Base-by-base conservation (phyloP, 371 early-diverging fungal genomes). In the Mucor racemosus region DNA sequence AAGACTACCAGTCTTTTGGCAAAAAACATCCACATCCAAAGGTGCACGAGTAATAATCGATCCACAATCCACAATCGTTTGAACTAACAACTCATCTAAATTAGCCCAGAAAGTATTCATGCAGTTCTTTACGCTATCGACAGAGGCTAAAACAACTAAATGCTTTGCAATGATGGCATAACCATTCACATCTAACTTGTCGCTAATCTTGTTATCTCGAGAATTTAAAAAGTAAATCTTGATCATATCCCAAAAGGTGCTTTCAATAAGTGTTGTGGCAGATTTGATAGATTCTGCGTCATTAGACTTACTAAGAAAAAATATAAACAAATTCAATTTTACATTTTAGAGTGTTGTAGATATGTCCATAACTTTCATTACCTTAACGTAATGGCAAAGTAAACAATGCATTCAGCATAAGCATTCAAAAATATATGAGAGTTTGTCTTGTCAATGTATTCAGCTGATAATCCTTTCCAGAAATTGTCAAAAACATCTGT, bases 391-490 rank as follows among this genome's bases (percentile, higher is more conserved):
- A 81, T 75, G 19, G 78, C 75, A 69, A 82, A 85, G 55, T 86
- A 89, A 6, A 86, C 75, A 44, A 84, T 62, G 60, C 89, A 89
- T 64, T 89, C 89, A 11, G 74, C 36, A 71, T 90, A 91, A 5
- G 92, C 78, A 60, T 89, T 79, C 44, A 92, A 48, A 38, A 91
- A 87, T 7, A 85, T 50, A 10, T 73, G 66, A 1, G 84, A 80
- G 36, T 85, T 83, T n/a, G 72, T 70, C 42, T 74, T 73, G 39
- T 90, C 90, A 57, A 91, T 80, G 17, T 74, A 54, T 8, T 75
- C 76, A 44, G 68, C 81, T 3, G 79, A 73, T 9, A 88, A 55
- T 0, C 92, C 91, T 57, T 82, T 79, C 94, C 92, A 94, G 60
- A 92, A 85, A 60, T 75, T 82, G 4, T 77, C 77, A 64, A 92